Percentiles rank a stretch among this genome's conserved stretches.
Evolutionary conservation across 345 rosid species (phyloP).

Genomic region (Dovyalis caffra): DNA sequence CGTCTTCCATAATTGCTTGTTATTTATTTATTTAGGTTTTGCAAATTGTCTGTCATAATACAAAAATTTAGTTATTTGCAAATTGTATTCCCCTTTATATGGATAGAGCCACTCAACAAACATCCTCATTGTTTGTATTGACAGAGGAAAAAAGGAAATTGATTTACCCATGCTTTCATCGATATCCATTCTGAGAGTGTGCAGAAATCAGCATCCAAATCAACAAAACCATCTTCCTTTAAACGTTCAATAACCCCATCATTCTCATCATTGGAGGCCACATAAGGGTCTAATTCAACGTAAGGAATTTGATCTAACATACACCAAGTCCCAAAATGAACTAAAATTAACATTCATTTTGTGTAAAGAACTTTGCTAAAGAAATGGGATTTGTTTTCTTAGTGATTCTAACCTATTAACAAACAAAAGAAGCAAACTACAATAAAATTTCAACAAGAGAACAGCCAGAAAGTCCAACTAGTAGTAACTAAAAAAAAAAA

Average conservation of each 20-base stretch:
- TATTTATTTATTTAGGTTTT: too few relatives aligned
- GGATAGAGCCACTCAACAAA: too few relatives aligned
- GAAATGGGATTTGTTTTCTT: not conserved
- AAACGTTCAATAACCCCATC: constrained; percentile 69
- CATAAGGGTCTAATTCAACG: constrained; percentile 70
- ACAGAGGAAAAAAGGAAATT: too few relatives aligned
- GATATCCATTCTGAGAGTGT: constrained; percentile 76
- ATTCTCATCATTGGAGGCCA: constrained; percentile 80
- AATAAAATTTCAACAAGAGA: not conserved
- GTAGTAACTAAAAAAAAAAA: not conserved
- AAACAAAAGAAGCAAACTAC: not conserved
- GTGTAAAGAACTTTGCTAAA: not conserved
- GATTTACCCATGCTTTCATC: constrained; percentile 68
- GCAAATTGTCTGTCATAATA: too few relatives aligned
- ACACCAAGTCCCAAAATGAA: too few relatives aligned
- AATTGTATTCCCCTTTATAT: too few relatives aligned
- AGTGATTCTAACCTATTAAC: not conserved
- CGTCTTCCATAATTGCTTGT: too few relatives aligned
- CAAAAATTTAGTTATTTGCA: too few relatives aligned
- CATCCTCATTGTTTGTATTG: too few relatives aligned
- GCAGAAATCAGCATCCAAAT: constrained; percentile 57
- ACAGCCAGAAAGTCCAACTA: not conserved
- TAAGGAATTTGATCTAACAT: constrained; percentile 84
- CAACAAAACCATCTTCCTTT: constrained; percentile 70
- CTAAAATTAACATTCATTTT: not conserved